Evolutionary conservation across 202 grass and related monocot species (phyloP).

Genomic region (Alloteropsis angusta): DNA sequence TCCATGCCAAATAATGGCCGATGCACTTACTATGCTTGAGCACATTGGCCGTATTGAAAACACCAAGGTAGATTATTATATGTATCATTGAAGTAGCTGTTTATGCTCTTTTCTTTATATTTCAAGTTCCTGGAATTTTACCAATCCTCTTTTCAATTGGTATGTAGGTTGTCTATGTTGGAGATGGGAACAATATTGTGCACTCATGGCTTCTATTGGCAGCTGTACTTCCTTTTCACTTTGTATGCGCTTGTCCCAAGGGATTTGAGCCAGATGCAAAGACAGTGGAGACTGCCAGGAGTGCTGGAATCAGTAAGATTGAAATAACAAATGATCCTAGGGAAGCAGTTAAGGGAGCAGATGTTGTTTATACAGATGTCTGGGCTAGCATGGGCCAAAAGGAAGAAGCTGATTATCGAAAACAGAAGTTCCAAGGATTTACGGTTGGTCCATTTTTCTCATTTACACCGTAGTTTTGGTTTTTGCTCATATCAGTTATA

Average conservation of each 20-base stretch:
- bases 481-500: background rate
- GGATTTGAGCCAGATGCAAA: constrained; percentile 91
- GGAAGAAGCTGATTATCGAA: constrained; percentile 84
- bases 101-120: background rate
- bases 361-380: constrained; percentile 98
- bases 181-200: constrained; percentile 97
- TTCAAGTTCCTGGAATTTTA: background rate
- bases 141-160: background rate
- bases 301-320: constrained; percentile 80
- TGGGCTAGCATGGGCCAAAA: constrained; percentile 99
- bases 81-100: background rate
- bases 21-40: constrained; percentile 93
- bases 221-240: constrained; percentile 75
- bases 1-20: constrained; percentile 99
- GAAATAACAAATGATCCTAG: constrained; percentile 86
- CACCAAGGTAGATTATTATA: constrained; percentile 53
- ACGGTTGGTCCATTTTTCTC: constrained; percentile 33
- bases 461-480: background rate
- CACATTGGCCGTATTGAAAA: constrained; percentile 75
- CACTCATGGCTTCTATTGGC: constrained; percentile 96
- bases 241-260: constrained; percentile 85
- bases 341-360: constrained; percentile 91
- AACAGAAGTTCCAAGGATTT: constrained; percentile 83
- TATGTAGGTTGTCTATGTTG: constrained; percentile 88
- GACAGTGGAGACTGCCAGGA: constrained; percentile 70